A percentile compares a stretch with the other conserved stretches of the same genome.
Conservation (phyloP, 148 eudicot genomes). For the Mesembryanthemum crystallinum region DNA sequence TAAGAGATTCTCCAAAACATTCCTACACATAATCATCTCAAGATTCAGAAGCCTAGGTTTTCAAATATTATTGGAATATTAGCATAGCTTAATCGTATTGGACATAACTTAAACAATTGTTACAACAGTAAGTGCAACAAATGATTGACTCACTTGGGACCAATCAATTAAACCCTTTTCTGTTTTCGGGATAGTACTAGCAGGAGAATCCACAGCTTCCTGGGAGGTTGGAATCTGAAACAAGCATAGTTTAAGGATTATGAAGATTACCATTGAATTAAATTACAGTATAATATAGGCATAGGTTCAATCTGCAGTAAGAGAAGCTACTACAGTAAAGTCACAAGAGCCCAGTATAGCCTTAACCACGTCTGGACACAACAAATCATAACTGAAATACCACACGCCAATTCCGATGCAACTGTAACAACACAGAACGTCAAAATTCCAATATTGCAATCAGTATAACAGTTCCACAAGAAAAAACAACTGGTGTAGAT, state of each 20-base stretch:
- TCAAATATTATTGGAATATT: background rate
- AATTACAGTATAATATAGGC: background rate
- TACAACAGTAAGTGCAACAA: slow-evolving; percentile 6
- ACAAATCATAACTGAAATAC: background rate
- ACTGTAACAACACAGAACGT: no score
- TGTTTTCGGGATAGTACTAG: slow-evolving; percentile 65
- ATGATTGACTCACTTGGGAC: slow-evolving; percentile 70
- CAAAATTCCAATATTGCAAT: no score
- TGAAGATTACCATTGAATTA: background rate
- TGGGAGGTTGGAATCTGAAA: slow-evolving; percentile 70
- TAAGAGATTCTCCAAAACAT: background rate
- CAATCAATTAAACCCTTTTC: slow-evolving; percentile 80
- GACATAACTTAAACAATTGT: background rate
- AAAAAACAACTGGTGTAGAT: no score
- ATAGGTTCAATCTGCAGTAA: background rate
- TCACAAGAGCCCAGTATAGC: background rate
- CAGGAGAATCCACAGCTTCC: slow-evolving; percentile 59
- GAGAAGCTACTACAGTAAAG: background rate
- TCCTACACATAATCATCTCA: slow-evolving; percentile 3
- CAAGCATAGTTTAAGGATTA: background rate
- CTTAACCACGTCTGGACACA: background rate
- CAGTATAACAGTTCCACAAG: no score
- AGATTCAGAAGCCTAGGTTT: background rate
- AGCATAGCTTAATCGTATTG: background rate
- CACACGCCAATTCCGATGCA: background rate